Evolutionary conservation across 495 filamentous ascomycete species (phyloP).

Genomic region (Cladorrhinum samala): DNA sequence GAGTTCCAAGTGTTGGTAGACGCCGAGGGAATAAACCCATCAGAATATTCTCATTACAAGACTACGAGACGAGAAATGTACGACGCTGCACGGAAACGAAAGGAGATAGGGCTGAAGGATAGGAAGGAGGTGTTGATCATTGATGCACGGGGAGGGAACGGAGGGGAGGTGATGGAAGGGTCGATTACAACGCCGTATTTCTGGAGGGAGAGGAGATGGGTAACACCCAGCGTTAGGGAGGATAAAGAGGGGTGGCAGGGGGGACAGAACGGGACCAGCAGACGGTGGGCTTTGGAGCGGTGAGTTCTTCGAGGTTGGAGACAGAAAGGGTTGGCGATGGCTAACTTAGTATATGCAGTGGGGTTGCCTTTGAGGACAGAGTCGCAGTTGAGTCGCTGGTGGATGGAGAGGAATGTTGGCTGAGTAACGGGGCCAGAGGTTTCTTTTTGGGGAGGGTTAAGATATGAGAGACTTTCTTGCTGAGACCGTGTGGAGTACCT

Average conservation of each 20-base stretch:
- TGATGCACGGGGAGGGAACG: constrained; percentile 47
- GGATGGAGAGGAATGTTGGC: constrained; percentile 71
- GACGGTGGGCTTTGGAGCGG: constrained; percentile 48
- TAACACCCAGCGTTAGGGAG: constrained; percentile 50
- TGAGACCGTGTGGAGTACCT: no score
- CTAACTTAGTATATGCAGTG: constrained; percentile 24
- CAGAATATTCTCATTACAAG: constrained; percentile 67
- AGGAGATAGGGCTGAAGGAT: constrained; percentile 49
- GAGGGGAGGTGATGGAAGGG: constrained; percentile 77
- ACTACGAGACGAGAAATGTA: constrained; percentile 65
- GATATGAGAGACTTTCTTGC: no score
- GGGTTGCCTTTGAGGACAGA: constrained; percentile 55
- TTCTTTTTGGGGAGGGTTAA: constrained; percentile 51
- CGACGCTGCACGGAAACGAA: constrained; percentile 52
- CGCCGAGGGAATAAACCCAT: constrained; percentile 41
- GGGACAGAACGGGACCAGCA: neutral
- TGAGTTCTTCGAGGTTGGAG: constrained; percentile 13
- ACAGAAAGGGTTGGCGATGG: neutral
- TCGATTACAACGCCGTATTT: constrained; percentile 78
- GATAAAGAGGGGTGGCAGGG: constrained; percentile 15
- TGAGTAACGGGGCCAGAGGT: constrained; percentile 81
- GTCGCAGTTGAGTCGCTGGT: constrained; percentile 51
- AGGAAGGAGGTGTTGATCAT: constrained; percentile 68
- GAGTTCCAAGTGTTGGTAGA: constrained; percentile 54
- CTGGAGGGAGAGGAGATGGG: constrained; percentile 59